Base-by-base conservation (phyloP, 257 asterid genomes). In the Schizonepeta tenuifolia region DNA sequence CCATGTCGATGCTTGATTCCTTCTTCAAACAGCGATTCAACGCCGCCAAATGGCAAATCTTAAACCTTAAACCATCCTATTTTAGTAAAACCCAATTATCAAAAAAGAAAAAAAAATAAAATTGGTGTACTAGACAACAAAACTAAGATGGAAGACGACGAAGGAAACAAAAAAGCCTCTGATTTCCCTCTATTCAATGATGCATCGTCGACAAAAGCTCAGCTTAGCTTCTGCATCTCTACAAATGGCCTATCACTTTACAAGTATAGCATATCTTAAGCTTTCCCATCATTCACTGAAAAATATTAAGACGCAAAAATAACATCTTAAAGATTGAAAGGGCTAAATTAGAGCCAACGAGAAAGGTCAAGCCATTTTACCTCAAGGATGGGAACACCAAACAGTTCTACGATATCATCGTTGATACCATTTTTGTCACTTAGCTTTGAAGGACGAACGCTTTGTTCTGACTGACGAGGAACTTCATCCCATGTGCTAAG, bases 1-100 rank as follows among this genome's bases (percentile, higher is more conserved):
- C 80, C 68, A 78, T 80, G 78, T 36, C 83, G 79, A 72, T 69
- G 65, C 76, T 87, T 64, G 97, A 93, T 83, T 89, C 98, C 57
- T 80, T 93, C 84, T 91, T 93, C 90, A 83, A 59, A 81, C 85
- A 77, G 78, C 92, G 94, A 51, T 93, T 93, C 87, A 89, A 89
- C 84, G 94, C 91, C 68, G 77, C 92, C 36, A 89, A 88, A 89
- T 21, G 56, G 11, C 56, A 49, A 21, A 22, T 1, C 59, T 20
- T 28, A 28, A n/a, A 17, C 7, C 20, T 18, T 17, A 12, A 50
- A 50, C 57, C 18, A 17, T 17, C 57, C 57, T 17, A 50, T 38
- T 38, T 38, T 9, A n/a, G 57, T 18, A 50, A 50, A 15, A 18
- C 57, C 50, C 57, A 24, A 24, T 24, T 24, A 1, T 24, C 26